Conservation (phyloP, 352 stramenopile species). For the Pythium utonaiense region DNA sequence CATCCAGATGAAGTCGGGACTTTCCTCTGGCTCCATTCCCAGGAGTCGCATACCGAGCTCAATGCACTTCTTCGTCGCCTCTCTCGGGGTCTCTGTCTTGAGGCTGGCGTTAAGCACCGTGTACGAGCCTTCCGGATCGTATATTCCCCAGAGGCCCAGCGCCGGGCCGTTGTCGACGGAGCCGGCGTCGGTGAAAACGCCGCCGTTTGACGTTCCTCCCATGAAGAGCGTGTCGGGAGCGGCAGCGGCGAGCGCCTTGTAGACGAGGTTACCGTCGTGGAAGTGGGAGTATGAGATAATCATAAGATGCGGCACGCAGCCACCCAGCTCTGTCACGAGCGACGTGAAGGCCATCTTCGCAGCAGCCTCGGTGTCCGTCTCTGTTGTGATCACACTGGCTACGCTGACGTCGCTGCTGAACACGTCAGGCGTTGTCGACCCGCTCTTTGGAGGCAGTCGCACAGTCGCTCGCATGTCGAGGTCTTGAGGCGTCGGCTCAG, state of each 20-base stretch:
- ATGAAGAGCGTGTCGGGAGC: conserved; percentile 81
- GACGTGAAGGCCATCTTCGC: conserved; percentile 52
- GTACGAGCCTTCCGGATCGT: conserved; percentile 78
- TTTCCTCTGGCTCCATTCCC: conserved; percentile 70
- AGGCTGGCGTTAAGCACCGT: conserved; percentile 73
- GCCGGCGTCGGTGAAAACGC: conserved; percentile 50
- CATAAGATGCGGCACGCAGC: conserved; percentile 73
- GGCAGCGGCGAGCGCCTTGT: conserved; percentile 53
- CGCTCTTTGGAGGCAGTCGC: conserved; percentile 17
- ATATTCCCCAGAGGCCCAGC: conserved; percentile 78
- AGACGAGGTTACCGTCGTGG: conserved; percentile 49
- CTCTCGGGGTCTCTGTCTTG: conserved; percentile 48
- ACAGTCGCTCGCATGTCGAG: conserved; percentile 16
- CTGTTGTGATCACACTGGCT: conserved; percentile 58
- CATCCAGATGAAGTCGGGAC: conserved; percentile 80
- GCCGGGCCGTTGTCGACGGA: conserved; percentile 34
- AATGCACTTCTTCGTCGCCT: conserved; percentile 57
- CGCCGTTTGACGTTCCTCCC: conserved; percentile 66
- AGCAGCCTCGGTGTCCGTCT: conserved; percentile 54
- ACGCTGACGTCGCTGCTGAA: conserved; percentile 60
- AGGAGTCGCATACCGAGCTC: conserved; percentile 67
- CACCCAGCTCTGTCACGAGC: conserved; percentile 52
- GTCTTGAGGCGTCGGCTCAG: conserved; percentile 1
- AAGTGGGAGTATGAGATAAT: conserved; percentile 72
- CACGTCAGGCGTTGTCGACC: conserved; percentile 16